Base-by-base conservation (phyloP, 208 protist species). In the Acanthamoeba culbertsoni region DNA sequence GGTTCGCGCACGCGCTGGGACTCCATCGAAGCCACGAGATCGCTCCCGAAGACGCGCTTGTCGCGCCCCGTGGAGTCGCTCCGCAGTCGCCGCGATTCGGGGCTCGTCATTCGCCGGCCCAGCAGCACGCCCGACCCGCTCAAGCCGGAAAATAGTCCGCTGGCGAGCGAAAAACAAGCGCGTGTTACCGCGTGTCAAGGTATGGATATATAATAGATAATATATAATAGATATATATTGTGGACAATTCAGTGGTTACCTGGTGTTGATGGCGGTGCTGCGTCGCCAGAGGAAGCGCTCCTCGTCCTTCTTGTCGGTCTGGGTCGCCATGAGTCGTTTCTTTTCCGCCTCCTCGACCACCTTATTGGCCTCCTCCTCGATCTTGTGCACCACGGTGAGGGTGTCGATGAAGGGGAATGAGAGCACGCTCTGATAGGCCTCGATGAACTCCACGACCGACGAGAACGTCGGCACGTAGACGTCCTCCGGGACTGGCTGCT, bases 371-470 rank as follows among this genome's bases (percentile, higher is more conserved):
- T 93, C 63, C 37, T 51, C 68, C 18, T 93, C 46, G 62, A 93
- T 93, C 16, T 79, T 73, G 65, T 93, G 63, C 2, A 79, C 45
- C 14, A 79, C 46, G 16, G 88, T 93, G 31, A 93, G 26, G 16
- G 88, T 93, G 31, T 93, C 59, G 45, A 93, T 79, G 28, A 53
- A 93, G 35, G 88, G 88, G n/a, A 93, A 93, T 23, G 88, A 28
- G 8, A 93, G 45, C 43, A 93, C 88, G 46, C 88, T 93, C 45
- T 73, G 68, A n/a, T 93, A 93, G 68, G 88, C 88, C 65, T 73
- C 88, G 20, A 93, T 93, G 23, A 93, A 79, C 28, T 93, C 88
- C n/a, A 18, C 79, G 40, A 79, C 68, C 35, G 63, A 28, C 20
- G 63, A 31, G 43, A 93, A 93, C 10, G 33, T 59, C 28, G 88